Conservation (phyloP, 495 filamentous ascomycete species). For the Pyrenopolyporus hunteri region DNA sequence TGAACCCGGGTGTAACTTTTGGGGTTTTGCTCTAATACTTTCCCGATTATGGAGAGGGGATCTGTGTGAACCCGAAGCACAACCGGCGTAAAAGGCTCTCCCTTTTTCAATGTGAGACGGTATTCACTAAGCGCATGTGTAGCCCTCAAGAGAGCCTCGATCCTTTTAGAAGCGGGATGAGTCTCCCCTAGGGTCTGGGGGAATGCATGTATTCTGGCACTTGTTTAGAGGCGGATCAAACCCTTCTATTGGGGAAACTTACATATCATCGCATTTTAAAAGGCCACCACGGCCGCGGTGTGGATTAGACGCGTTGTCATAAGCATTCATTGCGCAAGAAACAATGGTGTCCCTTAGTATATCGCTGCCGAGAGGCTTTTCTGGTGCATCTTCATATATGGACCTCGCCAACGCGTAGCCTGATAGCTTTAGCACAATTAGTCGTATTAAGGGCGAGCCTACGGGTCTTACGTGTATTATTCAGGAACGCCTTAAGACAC, state of each 20-base stretch:
- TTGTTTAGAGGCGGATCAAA: constrained; percentile 11
- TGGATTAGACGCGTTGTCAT: constrained; percentile 90
- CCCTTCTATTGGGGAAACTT: constrained; percentile 38
- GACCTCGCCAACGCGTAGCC: constrained; percentile 71
- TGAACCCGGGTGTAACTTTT: constrained; percentile 86
- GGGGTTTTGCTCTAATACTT: constrained; percentile 85
- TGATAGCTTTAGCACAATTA: constrained; percentile 44
- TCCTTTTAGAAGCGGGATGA: constrained; percentile 56
- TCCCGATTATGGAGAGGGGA: constrained; percentile 81
- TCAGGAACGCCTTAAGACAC: constrained; percentile 73
- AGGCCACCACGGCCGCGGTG: constrained; percentile 82
- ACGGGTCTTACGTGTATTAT: constrained; percentile 64
- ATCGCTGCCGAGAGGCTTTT: constrained; percentile 55
- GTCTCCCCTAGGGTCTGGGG: constrained; percentile 66
- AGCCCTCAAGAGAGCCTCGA: constrained; percentile 75
- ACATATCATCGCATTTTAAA: constrained; percentile 85
- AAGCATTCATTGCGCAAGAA: constrained; percentile 70
- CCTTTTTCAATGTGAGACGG: constrained; percentile 85
- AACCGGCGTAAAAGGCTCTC: constrained; percentile 90
- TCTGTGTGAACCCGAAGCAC: constrained; percentile 85
- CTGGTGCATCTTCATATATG: constrained; percentile 67
- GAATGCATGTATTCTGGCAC: constrained; percentile 69
- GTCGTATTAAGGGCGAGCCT: background rate
- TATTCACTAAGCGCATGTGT: constrained; percentile 90
- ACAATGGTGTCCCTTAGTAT: constrained; percentile 70